Percentiles rank a stretch among this genome's conserved stretches.
Conservation (phyloP, 2,329 filamentous ascomycete genomes). For the Fusarium begoniae region DNA sequence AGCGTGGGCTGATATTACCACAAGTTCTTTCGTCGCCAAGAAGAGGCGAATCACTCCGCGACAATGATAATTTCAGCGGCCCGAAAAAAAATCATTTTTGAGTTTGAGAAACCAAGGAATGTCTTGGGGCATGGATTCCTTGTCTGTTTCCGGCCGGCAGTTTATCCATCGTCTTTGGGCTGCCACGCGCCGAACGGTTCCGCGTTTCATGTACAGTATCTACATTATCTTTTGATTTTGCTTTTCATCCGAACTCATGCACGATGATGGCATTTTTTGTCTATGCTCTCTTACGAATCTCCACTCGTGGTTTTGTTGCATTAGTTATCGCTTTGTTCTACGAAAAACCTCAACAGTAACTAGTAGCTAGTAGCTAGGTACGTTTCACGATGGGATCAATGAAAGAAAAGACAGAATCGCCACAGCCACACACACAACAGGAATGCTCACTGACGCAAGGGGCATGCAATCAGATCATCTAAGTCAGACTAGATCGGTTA, state of each 20-base stretch:
- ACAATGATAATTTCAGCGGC: constrained; percentile 8
- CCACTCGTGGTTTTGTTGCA: background rate
- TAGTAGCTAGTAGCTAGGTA: background rate
- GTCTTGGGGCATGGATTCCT: background rate
- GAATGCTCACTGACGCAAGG: constrained; percentile 14
- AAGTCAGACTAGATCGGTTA: constrained; percentile 22
- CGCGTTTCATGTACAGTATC: constrained; percentile 30
- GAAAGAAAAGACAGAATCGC: constrained; percentile 4
- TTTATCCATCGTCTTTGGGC: constrained; percentile 1
- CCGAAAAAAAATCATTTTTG: background rate
- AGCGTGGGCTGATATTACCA: constrained; percentile 34
- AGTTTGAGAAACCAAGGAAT: constrained; percentile 10
- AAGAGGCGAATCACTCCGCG: constrained; percentile 14
- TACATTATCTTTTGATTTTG: background rate
- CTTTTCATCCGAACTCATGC: constrained; percentile 5
- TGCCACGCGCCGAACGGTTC: constrained; percentile 5
- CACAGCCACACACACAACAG: constrained; percentile 1
- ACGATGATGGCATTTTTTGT: background rate
- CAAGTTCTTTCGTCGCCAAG: constrained; percentile 18
- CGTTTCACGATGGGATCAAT: background rate
- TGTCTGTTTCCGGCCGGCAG: constrained; percentile 2
- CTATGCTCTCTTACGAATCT: background rate
- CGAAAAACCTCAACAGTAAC: background rate
- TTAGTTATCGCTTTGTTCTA: background rate
- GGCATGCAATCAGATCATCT: constrained; percentile 4